These are phyloP conservation scores for Polygonum aviculare DNA, from an alignment of 148 eudicot species.

Conservation along the genomic window DNA sequence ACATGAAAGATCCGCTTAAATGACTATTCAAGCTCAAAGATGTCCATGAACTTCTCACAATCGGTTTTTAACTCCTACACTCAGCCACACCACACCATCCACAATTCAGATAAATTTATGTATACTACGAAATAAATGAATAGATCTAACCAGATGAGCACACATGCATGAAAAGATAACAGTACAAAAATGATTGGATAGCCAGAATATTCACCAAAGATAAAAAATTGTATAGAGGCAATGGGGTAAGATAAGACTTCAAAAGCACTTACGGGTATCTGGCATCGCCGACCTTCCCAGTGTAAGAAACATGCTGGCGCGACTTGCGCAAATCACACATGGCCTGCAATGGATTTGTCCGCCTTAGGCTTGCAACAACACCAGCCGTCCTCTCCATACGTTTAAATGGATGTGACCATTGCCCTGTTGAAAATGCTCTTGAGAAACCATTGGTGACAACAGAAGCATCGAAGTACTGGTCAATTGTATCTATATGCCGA, in stretches of 20 bases:
- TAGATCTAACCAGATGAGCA: background rate
- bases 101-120: background rate
- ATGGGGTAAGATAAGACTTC: background rate
- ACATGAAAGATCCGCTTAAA: background rate
- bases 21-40: background rate
- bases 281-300: slow-evolving; percentile 96
- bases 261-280: slow-evolving; percentile 82
- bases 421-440: slow-evolving; percentile 86
- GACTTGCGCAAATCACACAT: slow-evolving; percentile 81
- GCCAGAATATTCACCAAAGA: background rate
- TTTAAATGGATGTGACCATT: slow-evolving; percentile 75
- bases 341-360: slow-evolving; percentile 83
- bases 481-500: slow-evolving; percentile 41
- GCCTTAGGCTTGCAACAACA: slow-evolving; percentile 75
- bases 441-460: slow-evolving; percentile 83
- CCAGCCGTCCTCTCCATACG: slow-evolving; percentile 64
- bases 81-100: background rate
- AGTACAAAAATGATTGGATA: background rate
- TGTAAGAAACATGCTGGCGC: slow-evolving; percentile 78
- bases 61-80: background rate
- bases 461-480: slow-evolving; percentile 85
- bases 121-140: background rate
- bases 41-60: background rate
- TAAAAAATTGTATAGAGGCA: background rate
- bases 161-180: background rate